Base-by-base conservation (phyloP, 2,329 filamentous ascomycete species). In the Diplodia seriata region DNA sequence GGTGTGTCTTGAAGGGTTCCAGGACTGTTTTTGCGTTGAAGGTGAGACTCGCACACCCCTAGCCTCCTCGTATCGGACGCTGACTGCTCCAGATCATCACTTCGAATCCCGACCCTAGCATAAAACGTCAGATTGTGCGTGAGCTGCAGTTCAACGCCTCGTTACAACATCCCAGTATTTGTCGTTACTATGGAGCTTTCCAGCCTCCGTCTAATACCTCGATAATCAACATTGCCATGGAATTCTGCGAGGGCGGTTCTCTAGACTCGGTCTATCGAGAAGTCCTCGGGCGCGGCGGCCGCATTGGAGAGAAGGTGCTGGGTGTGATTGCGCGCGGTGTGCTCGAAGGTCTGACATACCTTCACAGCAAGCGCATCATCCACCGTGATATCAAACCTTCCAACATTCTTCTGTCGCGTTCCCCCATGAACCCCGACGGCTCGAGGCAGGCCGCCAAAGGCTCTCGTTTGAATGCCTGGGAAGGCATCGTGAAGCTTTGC, bases 381-480 rank as follows among this genome's bases (percentile, higher is more conserved):
- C 95, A 99, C 80, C 90, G 95, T 81, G 95, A 99, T 77, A 99
- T 99, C 84, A 99, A 99, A 80, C 95, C 95, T 1, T 96, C 92
- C 70, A 99, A 99, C 78, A 98, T 99, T 73, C 86, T 99, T 26
- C 86, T 99, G 36, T 97, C 93, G 77, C 91, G 94, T 70, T 76
- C 78, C 53, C 66, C 66, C 5, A 49, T 31, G 47, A 63, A 63
- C 26, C 66, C 57, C 9, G 66, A 63, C 36, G 65, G 65, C 31
- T 31, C 65, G 11, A 56, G 65, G 12, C 65, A 67, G 23, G 14
- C 2, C 11, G 31, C 14, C 47, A 68, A 26, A 18, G 66, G 66
- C 57, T 61, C 54, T 1, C 51, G 53, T 8, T 50, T 63, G 11
- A 68, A 68, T 54, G 67, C 67, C 23, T 68, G 66, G 66, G 89